Evolutionary conservation across 2,329 filamentous ascomycete genomes (phyloP).

Genomic region (Polytolypa hystricis): DNA sequence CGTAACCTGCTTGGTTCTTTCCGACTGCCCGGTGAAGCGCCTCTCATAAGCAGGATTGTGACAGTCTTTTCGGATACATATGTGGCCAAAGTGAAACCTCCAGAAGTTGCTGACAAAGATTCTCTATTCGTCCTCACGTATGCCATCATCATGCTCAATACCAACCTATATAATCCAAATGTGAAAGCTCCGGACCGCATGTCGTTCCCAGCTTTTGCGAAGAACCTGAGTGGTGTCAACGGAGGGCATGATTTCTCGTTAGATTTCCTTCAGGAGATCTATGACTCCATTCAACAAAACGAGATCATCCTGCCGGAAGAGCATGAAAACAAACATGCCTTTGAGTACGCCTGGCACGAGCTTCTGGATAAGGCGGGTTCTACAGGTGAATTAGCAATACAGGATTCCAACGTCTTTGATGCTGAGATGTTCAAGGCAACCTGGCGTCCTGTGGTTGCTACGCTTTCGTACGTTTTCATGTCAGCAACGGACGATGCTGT

Average conservation of each 20-base stretch:
- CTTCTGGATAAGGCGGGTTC: conserved; percentile 72
- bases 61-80: conserved; percentile 81
- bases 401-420: conserved; percentile 89
- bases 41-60: conserved; percentile 85
- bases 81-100: conserved; percentile 55
- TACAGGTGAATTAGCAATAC: conserved; percentile 62
- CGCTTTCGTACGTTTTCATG: conserved; percentile 96
- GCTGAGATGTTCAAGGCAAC: conserved; percentile 95
- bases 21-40: conserved; percentile 83
- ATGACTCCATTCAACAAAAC: conserved; percentile 77
- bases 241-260: conserved; percentile 70
- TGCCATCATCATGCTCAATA: conserved; percentile 95
- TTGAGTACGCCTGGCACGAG: conserved; percentile 97
- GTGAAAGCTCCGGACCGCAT: conserved; percentile 66
- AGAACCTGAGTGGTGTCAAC: conserved; percentile 86
- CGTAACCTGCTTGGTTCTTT: conserved; percentile 82
- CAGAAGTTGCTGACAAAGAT: conserved; percentile 73
- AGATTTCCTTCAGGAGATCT: conserved; percentile 77
- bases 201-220: conserved; percentile 69
- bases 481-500: conserved; percentile 95
- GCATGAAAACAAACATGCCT: conserved; percentile 91
- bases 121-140: conserved; percentile 85
- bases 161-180: conserved; percentile 92
- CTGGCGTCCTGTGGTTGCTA: conserved; percentile 90
- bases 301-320: conserved; percentile 97